phyloP scores from a whole-genome alignment of 371 early-diverging fungal species.

The Mucor saturninus region DNA sequence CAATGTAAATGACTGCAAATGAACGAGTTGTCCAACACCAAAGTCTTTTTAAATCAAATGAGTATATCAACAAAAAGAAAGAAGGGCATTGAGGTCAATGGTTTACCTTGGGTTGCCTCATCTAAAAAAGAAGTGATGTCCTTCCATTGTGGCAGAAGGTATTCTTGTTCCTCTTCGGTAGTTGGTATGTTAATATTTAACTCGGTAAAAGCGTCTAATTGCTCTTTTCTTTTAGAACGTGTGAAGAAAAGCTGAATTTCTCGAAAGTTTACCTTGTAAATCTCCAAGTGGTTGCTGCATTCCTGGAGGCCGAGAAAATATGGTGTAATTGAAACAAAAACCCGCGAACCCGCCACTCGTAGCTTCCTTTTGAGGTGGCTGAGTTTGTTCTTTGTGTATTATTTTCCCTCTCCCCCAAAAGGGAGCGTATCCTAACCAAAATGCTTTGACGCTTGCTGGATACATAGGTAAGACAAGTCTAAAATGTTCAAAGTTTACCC shows the following conservation, averaged over 20 bases:
- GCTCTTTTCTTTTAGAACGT: neutral
- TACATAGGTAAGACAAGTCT: too few relatives aligned
- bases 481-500: too few relatives aligned
- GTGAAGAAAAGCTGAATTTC: neutral
- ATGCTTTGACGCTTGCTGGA: too few relatives aligned
- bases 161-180: conserved; percentile 11
- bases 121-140: conserved; percentile 62
- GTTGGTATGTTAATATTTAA: conserved; percentile 29
- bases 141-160: conserved; percentile 46
- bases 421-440: too few relatives aligned
- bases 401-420: too few relatives aligned
- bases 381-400: too few relatives aligned
- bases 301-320: too few relatives aligned
- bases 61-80: neutral
- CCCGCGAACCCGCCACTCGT: too few relatives aligned
- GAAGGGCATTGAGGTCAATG: too few relatives aligned
- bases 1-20: conserved; percentile 63
- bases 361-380: too few relatives aligned
- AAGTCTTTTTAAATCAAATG: conserved; percentile 49
- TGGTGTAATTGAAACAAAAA: too few relatives aligned
- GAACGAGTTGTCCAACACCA: conserved; percentile 67
- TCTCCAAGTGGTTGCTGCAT: conserved; percentile 14
- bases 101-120: conserved; percentile 57
- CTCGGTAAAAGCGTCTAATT: conserved; percentile 30
- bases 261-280: conserved; percentile 13